Conservation (phyloP, 2,329 filamentous ascomycete species). For the Pseudogymnoascus sp. region DNA sequence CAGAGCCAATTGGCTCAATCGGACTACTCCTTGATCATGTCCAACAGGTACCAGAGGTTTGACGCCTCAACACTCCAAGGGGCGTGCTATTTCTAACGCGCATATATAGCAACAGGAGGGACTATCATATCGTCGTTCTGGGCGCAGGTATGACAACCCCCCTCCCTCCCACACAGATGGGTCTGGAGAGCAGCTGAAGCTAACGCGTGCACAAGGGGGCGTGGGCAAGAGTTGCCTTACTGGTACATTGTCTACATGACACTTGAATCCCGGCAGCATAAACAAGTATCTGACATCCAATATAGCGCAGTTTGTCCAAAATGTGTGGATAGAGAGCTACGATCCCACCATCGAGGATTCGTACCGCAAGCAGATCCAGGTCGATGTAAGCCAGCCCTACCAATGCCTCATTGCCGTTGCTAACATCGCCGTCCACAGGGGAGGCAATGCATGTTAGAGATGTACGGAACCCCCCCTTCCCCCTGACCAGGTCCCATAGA, state of each 20-base stretch:
- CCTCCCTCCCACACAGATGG: background rate
- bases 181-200: background rate
- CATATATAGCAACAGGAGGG: slow-evolving; percentile 35
- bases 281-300: slow-evolving; percentile 17
- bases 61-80: background rate
- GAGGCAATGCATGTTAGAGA: slow-evolving; percentile 64
- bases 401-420: background rate
- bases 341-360: slow-evolving; percentile 56
- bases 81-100: slow-evolving; percentile 9
- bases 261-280: slow-evolving; percentile 12
- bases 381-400: slow-evolving; percentile 49
- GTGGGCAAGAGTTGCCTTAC: slow-evolving; percentile 70
- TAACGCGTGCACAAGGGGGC: slow-evolving; percentile 41
- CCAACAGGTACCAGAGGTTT: slow-evolving; percentile 9
- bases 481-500: background rate
- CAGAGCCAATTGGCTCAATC: slow-evolving; percentile 1
- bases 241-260: slow-evolving; percentile 37
- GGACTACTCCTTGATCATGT: slow-evolving; percentile 4
- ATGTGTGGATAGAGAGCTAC: slow-evolving; percentile 66
- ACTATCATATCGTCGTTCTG: slow-evolving; percentile 59
- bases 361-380: slow-evolving; percentile 52
- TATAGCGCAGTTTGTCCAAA: slow-evolving; percentile 65
- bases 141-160: slow-evolving; percentile 42
- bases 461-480: slow-evolving; percentile 36
- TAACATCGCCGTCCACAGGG: slow-evolving; percentile 37